These are phyloP conservation scores for Neocallimastix lanati DNA, from an alignment of 192 early-diverging fungal genomes.

Conservation along the genomic window DNA sequence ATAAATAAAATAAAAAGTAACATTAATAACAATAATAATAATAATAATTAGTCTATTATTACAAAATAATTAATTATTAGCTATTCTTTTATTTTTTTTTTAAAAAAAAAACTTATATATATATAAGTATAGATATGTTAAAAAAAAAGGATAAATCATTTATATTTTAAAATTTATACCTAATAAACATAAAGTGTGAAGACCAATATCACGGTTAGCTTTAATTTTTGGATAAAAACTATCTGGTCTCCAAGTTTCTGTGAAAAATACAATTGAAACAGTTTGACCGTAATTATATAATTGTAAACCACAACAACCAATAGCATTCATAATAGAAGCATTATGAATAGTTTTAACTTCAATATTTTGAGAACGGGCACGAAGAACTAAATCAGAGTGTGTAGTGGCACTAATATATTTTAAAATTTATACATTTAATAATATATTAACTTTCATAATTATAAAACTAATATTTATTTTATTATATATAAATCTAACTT, in stretches of 20 bases:
- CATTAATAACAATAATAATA: too few species aligned
- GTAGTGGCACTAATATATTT: conserved; percentile 97
- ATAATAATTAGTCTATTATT: conserved; percentile 4
- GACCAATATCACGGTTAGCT: conserved; percentile 58
- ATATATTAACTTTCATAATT: too few species aligned
- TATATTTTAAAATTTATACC: conserved; percentile 14
- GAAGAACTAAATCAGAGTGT: conserved; percentile 87
- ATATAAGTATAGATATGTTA: neutral
- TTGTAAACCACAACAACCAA: conserved; percentile 86
- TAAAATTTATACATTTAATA: too few species aligned
- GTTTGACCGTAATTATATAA: conserved; percentile 97
- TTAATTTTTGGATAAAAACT: conserved; percentile 88
- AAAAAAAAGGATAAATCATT: too few species aligned
- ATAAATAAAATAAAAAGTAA: too few species aligned
- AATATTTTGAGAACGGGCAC: conserved; percentile 72
- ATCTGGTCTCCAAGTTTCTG: conserved; percentile 88
- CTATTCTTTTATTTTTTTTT: too few species aligned
- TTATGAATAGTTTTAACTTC: conserved; percentile 88
- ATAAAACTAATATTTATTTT: too few species aligned
- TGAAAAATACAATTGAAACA: conserved; percentile 97
- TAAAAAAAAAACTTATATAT: too few species aligned
- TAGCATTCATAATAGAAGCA: conserved; percentile 98
- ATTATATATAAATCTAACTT: too few species aligned
- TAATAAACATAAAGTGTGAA: conserved; percentile 88
- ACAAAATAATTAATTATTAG: too few species aligned